A percentile compares a stretch with the other conserved stretches of the same genome.
Conservation (phyloP, 2,329 filamentous ascomycete species). For the Coniochaeta ligniaria region DNA sequence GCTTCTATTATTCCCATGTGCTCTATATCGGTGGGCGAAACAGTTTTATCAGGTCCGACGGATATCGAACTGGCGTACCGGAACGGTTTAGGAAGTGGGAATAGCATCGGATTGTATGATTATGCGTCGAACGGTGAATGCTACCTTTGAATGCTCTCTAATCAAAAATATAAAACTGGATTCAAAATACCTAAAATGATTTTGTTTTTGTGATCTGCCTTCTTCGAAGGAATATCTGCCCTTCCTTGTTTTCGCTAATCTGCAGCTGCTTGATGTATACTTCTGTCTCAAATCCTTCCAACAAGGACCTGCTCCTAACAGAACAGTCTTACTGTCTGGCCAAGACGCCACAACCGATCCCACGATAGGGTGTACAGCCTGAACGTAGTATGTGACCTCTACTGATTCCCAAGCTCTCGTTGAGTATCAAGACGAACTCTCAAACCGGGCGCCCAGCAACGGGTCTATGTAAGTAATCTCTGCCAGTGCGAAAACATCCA, state of each 20-base stretch:
- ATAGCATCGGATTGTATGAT: no score
- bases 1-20: neutral
- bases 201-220: no score
- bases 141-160: no score
- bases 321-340: no score
- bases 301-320: no score
- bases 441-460: conserved; percentile 50
- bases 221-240: neutral
- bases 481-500: conserved; percentile 52
- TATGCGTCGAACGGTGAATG: no score
- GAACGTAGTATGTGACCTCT: conserved; percentile 42
- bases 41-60: neutral
- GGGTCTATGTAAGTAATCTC: conserved; percentile 37
- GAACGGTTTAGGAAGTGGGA: neutral
- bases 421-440: conserved; percentile 48
- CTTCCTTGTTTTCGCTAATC: no score
- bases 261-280: no score
- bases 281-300: neutral
- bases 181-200: no score
- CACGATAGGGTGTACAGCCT: neutral
- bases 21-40: neutral
- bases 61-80: neutral
- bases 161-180: no score
- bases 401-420: conserved; percentile 51
- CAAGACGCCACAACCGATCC: no score